A percentile compares a stretch with the other conserved stretches of the same genome.
Evolutionary conservation across 208 protist genomes (phyloP).

Genomic region (Trypanosoma boissoni): DNA sequence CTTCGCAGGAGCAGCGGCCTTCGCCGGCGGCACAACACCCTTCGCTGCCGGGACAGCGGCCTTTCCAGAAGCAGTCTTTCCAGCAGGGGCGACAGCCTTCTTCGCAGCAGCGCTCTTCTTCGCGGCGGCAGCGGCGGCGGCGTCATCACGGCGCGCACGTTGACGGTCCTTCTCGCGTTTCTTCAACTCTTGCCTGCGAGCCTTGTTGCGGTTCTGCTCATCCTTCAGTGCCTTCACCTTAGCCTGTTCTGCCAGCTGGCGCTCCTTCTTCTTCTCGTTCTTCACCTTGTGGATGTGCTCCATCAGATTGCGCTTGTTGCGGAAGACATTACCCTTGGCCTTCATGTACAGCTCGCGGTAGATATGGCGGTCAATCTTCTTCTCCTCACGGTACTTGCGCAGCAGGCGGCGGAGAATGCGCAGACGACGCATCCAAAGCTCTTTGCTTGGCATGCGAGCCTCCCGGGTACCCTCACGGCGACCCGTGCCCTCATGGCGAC

Average conservation of each 20-base stretch:
- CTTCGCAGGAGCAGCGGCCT: slow-evolving; percentile 48
- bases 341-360: slow-evolving; percentile 98
- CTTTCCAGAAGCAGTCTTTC: slow-evolving; percentile 51
- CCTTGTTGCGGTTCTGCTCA: slow-evolving; percentile 67
- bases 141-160: slow-evolving; percentile 61
- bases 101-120: slow-evolving; percentile 44
- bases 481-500: slow-evolving; percentile 93
- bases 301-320: slow-evolving; percentile 99
- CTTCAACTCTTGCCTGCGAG: slow-evolving; percentile 70
- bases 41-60: slow-evolving; percentile 50
- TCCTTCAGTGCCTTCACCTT: slow-evolving; percentile 66
- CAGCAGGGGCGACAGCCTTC: slow-evolving; percentile 41
- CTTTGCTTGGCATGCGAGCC: slow-evolving; percentile 96
- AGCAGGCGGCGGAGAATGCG: slow-evolving; percentile 97
- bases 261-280: slow-evolving; percentile 95
- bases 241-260: slow-evolving; percentile 92
- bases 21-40: slow-evolving; percentile 26
- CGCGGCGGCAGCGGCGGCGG: slow-evolving; percentile 37
- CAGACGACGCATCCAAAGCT: slow-evolving; percentile 98
- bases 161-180: slow-evolving; percentile 76
- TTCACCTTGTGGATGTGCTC: slow-evolving; percentile 98
- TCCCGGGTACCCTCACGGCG: slow-evolving; percentile 97
- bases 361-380: slow-evolving; percentile 98
- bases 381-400: slow-evolving; percentile 96
- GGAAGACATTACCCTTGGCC: slow-evolving; percentile 99